phyloP scores from a whole-genome alignment of 2,329 filamentous ascomycete genomes.

The Fusarium agapanthi region DNA sequence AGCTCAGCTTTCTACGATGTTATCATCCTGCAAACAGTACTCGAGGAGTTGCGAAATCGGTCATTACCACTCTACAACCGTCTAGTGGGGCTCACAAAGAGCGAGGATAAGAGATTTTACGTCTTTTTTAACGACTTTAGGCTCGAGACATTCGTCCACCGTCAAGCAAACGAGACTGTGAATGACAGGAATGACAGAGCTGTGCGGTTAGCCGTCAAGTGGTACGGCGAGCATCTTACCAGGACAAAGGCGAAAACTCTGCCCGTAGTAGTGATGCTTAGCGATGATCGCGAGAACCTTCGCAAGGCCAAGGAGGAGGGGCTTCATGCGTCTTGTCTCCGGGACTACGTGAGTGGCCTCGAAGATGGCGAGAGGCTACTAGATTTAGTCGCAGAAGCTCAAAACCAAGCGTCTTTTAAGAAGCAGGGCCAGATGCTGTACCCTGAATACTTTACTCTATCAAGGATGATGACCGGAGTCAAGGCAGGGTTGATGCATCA shows the following conservation, averaged over 20 bases:
- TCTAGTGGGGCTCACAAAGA: constrained; percentile 87
- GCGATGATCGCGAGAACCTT: constrained; percentile 89
- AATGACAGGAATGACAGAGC: constrained; percentile 97
- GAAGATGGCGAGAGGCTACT: constrained; percentile 86
- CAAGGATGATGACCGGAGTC: constrained; percentile 92
- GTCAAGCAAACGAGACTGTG: constrained; percentile 82
- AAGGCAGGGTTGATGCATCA: constrained; percentile 91
- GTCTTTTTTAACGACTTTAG: constrained; percentile 99
- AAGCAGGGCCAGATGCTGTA: constrained; percentile 78
- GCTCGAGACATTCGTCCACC: constrained; percentile 84
- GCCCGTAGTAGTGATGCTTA: constrained; percentile 90
- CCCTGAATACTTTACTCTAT: constrained; percentile 87
- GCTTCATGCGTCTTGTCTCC: constrained; percentile 73
- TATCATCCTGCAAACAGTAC: constrained; percentile 93
- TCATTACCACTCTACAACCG: constrained; percentile 96
- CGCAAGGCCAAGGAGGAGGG: constrained; percentile 80
- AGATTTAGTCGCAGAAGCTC: constrained; percentile 89
- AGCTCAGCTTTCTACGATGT: constrained; percentile 94
- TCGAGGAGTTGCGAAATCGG: constrained; percentile 94
- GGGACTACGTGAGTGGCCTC: constrained; percentile 83
- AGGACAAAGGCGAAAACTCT: constrained; percentile 67
- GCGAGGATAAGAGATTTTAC: constrained; percentile 96
- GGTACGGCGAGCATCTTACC: constrained; percentile 87
- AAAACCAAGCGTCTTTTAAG: constrained; percentile 71
- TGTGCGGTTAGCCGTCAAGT: constrained; percentile 83